Conservation (phyloP, 768 basidiomycete species). For the Ramaria sp. region DNA sequence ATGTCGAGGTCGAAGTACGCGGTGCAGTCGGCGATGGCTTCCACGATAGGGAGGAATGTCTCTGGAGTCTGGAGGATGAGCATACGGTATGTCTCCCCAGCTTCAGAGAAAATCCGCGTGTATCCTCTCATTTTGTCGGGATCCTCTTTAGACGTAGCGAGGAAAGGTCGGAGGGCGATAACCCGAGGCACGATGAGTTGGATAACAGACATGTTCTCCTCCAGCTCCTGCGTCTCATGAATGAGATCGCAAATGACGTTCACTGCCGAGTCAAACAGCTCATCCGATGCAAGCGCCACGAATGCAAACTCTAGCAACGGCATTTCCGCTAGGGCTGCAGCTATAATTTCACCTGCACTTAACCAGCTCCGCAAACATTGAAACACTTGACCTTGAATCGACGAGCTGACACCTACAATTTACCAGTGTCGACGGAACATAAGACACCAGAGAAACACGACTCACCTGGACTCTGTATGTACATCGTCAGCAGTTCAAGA, state of each 20-base stretch:
- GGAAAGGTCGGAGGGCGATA: slow-evolving; percentile 54
- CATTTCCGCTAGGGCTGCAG: slow-evolving; percentile 51
- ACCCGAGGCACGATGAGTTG: slow-evolving; percentile 82
- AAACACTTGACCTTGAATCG: slow-evolving; percentile 76
- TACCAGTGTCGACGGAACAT: background rate
- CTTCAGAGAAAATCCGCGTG: slow-evolving; percentile 91
- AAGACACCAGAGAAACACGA: slow-evolving; percentile 2
- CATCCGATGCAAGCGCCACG: slow-evolving; percentile 70
- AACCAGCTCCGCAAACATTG: slow-evolving; percentile 83
- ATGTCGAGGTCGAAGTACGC: slow-evolving; percentile 91
- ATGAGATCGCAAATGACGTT: slow-evolving; percentile 90
- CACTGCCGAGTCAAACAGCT: slow-evolving; percentile 88
- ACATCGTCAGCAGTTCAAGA: slow-evolving; percentile 72
- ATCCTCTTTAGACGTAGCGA: slow-evolving; percentile 58
- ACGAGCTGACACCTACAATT: slow-evolving; percentile 60
- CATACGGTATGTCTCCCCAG: slow-evolving; percentile 90
- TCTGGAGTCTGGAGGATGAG: slow-evolving; percentile 84
- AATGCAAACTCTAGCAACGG: slow-evolving; percentile 79
- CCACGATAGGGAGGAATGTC: slow-evolving; percentile 89
- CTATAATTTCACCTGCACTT: slow-evolving; percentile 69
- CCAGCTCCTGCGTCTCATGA: slow-evolving; percentile 96
- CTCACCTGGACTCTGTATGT: slow-evolving; percentile 80
- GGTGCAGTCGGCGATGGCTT: slow-evolving; percentile 88
- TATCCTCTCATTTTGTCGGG: slow-evolving; percentile 82
- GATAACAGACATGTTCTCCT: slow-evolving; percentile 86